These are phyloP conservation scores for Vitis hybrid DNA, from an alignment of 177 flowering plant genomes.

Conservation along the genomic window DNA sequence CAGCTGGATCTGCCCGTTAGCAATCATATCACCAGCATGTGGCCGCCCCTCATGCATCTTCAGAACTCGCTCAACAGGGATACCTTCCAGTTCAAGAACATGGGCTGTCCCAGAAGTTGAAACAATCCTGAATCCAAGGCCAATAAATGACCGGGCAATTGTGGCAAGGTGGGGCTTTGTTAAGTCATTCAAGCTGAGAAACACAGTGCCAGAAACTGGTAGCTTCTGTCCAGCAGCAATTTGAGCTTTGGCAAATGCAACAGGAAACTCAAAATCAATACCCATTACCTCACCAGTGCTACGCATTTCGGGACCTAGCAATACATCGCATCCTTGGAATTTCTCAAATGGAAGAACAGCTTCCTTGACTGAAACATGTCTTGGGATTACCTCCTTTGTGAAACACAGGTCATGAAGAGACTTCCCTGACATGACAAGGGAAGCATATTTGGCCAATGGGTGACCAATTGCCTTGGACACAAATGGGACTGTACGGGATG, in stretches of 20 bases:
- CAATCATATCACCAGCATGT: slow-evolving; percentile 87
- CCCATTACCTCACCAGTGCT: slow-evolving; percentile 99
- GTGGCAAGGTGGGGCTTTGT: slow-evolving; percentile 69
- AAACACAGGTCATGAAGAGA: slow-evolving; percentile 63
- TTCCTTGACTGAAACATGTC: slow-evolving; percentile 92
- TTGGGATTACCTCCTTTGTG: slow-evolving; percentile 75
- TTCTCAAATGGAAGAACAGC: slow-evolving; percentile 95
- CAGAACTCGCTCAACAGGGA: slow-evolving; percentile 74
- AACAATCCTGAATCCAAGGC: slow-evolving; percentile 64
- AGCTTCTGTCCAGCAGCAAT: slow-evolving; percentile 91
- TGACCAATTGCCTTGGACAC: slow-evolving; percentile 98
- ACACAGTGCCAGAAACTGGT: slow-evolving; percentile 82
- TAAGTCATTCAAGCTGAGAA: slow-evolving; percentile 81
- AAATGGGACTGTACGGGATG: slow-evolving; percentile 95
- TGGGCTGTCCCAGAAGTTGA: slow-evolving; percentile 87
- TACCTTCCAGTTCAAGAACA: slow-evolving; percentile 65
- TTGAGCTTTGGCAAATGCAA: slow-evolving; percentile 90
- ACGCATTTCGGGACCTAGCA: slow-evolving; percentile 95
- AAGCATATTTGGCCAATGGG: slow-evolving; percentile 92
- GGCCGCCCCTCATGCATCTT: slow-evolving; percentile 97
- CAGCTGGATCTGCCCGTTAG: slow-evolving; percentile 82
- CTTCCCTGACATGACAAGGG: slow-evolving; percentile 94
- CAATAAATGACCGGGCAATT: slow-evolving; percentile 67
- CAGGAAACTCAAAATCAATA: slow-evolving; percentile 58
- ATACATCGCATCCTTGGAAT: slow-evolving; percentile 90